These are phyloP conservation scores for Podospora pseudoanserina DNA, from an alignment of 495 filamentous ascomycete species.

Conservation along the genomic window DNA sequence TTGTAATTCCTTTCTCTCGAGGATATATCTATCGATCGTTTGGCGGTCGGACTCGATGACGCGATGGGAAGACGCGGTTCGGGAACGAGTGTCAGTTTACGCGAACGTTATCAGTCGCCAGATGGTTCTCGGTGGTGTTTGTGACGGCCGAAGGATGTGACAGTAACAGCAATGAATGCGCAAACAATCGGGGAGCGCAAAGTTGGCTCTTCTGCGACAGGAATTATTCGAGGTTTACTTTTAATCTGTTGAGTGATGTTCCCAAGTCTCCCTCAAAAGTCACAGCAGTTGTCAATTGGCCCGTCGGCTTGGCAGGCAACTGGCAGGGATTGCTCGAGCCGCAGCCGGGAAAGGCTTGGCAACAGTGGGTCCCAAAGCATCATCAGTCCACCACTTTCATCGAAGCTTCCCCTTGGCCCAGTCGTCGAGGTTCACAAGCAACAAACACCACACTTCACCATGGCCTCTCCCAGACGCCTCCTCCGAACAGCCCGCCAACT, in stretches of 20 bases:
- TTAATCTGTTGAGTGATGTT: not conserved
- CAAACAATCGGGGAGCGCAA: not conserved
- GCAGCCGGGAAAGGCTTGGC: not conserved
- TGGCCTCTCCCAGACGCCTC: slow-evolving; percentile 3
- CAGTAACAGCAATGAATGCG: not conserved
- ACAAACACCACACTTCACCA: not conserved
- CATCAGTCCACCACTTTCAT: not conserved
- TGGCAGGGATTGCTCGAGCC: not conserved
- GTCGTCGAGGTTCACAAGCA: slow-evolving; percentile 16
- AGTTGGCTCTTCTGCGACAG: not conserved
- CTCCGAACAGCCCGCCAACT: slow-evolving; percentile 8
- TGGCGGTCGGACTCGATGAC: slow-evolving; percentile 1
- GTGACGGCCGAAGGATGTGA: not conserved
- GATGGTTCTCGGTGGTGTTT: not conserved
- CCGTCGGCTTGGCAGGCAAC: not conserved
- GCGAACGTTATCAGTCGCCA: not conserved
- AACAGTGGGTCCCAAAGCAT: not conserved
- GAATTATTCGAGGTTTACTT: not conserved
- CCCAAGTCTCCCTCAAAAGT: not conserved
- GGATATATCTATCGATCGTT: not conserved
- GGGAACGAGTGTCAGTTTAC: not conserved
- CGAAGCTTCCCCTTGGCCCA: not conserved
- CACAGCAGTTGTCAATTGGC: not conserved
- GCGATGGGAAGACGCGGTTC: slow-evolving; percentile 3
- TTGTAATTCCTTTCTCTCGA: slow-evolving; percentile 25